Evolutionary conservation across 192 early-diverging fungal genomes (phyloP).

Genomic region (Oehlia diaphana): DNA sequence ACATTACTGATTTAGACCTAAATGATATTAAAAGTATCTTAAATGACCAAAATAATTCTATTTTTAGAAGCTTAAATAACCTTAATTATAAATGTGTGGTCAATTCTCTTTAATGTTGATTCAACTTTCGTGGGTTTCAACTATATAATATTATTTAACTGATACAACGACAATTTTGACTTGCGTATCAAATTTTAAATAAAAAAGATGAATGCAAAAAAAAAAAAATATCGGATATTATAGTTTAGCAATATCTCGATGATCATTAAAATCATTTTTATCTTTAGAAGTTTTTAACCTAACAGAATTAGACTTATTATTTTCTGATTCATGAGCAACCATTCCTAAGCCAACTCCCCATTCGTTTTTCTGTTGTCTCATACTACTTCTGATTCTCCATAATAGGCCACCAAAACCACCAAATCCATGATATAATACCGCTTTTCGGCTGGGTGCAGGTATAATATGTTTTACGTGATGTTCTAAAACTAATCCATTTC

Average conservation of each 20-base stretch:
- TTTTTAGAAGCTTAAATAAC: neutral
- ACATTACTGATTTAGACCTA: neutral
- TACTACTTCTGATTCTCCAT: slow-evolving; percentile 16
- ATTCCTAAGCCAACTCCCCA: slow-evolving; percentile 27
- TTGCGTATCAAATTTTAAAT: neutral
- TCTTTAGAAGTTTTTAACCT: neutral
- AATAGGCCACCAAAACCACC: slow-evolving; percentile 17
- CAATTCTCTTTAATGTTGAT: neutral
- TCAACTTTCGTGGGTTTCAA: neutral
- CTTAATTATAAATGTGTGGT: neutral
- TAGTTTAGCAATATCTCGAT: neutral
- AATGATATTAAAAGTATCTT: neutral
- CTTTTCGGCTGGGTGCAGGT: slow-evolving; percentile 20
- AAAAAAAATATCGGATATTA: neutral
- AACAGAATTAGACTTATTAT: neutral
- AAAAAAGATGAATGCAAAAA: neutral
- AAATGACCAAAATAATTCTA: neutral
- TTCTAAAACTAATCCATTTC: slow-evolving; percentile 10
- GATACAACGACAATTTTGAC: neutral
- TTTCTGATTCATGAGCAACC: neutral
- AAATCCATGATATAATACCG: slow-evolving; percentile 28
- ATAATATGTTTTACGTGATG: slow-evolving; percentile 22
- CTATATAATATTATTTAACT: neutral
- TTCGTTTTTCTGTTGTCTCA: slow-evolving; percentile 16
- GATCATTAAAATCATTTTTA: slow-evolving; percentile 9